Evolutionary conservation across 2,329 filamentous ascomycete genomes (phyloP).

Genomic region (Exophiala alcalophila): DNA sequence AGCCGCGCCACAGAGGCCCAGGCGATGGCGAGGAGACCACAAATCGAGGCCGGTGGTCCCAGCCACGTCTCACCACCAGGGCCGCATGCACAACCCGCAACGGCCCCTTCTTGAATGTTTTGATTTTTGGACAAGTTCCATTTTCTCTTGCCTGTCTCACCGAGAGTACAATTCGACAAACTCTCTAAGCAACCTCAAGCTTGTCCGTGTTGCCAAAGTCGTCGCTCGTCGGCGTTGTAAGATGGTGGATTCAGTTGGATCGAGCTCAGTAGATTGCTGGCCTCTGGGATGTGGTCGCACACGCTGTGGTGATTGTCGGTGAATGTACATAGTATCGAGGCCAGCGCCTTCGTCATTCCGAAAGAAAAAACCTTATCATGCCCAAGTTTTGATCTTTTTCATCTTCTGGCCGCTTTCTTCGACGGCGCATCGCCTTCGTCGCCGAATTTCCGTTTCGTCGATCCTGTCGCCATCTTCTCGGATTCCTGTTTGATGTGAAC

Average conservation of each 20-base stretch:
- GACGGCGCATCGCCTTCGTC: slow-evolving; percentile 27
- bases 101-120: slow-evolving; percentile 23
- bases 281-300: slow-evolving; percentile 1
- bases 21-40: slow-evolving; percentile 26
- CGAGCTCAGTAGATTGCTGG: slow-evolving; percentile 8
- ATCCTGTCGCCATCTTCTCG: slow-evolving; percentile 13
- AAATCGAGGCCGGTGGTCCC: slow-evolving; percentile 21
- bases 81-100: slow-evolving; percentile 13
- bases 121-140: slow-evolving; percentile 14
- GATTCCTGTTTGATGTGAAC: slow-evolving; percentile 36
- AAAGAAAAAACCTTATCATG: slow-evolving; percentile 10
- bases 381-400: slow-evolving; percentile 9
- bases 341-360: slow-evolving; percentile 25
- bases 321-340: slow-evolving; percentile 27
- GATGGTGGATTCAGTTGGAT: slow-evolving; percentile 13
- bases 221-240: slow-evolving; percentile 14
- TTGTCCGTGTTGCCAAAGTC: slow-evolving; percentile 13
- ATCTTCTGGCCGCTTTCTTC: slow-evolving; percentile 16
- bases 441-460: slow-evolving; percentile 35
- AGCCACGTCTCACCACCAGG: slow-evolving; percentile 22
- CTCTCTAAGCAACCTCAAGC: slow-evolving; percentile 15
- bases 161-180: slow-evolving; percentile 28
- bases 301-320: slow-evolving; percentile 5
- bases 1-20: slow-evolving; percentile 23
- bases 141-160: slow-evolving; percentile 17